Evolutionary conservation across 345 rosid species (phyloP).

Genomic region (Murraya paniculata): DNA sequence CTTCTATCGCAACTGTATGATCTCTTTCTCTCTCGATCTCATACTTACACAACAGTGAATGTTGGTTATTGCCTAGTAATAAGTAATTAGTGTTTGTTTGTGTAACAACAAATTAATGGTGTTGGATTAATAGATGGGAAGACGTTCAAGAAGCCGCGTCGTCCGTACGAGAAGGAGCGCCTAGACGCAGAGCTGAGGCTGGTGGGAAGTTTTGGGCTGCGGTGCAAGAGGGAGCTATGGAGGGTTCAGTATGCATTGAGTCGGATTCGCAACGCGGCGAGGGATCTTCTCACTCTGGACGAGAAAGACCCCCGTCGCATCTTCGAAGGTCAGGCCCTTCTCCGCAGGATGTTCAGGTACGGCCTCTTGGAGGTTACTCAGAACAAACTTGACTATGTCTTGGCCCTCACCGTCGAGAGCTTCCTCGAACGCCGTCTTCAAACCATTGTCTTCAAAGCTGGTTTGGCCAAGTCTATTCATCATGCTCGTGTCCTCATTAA

Average conservation of each 20-base stretch:
- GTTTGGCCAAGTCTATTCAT: conserved; percentile 57
- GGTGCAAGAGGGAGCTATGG: conserved; percentile 56
- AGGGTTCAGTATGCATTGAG: conserved; percentile 55
- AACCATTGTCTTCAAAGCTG: conserved; percentile 53
- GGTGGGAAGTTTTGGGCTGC: conserved; percentile 50
- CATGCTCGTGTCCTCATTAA: conserved; percentile 57
- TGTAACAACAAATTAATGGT: too few relatives aligned
- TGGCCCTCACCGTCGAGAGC: conserved; percentile 52
- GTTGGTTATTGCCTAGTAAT: too few relatives aligned
- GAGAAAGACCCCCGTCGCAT: conserved; percentile 54
- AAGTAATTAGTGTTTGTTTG: too few relatives aligned
- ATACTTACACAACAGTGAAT: too few relatives aligned
- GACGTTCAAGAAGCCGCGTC: conserved; percentile 55
- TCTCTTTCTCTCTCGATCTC: neutral
- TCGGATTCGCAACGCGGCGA: conserved; percentile 51
- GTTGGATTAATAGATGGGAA: conserved; percentile 40
- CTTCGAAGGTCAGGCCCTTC: conserved; percentile 51
- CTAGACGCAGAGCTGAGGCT: conserved; percentile 54
- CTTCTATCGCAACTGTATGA: conserved; percentile 47
- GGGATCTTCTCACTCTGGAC: conserved; percentile 54
- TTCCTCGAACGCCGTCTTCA: conserved; percentile 56
- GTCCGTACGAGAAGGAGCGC: conserved; percentile 58
- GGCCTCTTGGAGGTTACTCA: conserved; percentile 50
- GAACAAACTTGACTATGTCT: conserved; percentile 55
- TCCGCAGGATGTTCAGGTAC: conserved; percentile 47